Base-by-base conservation (phyloP, 768 basidiomycete species). In the Trametes cinnabarina region DNA sequence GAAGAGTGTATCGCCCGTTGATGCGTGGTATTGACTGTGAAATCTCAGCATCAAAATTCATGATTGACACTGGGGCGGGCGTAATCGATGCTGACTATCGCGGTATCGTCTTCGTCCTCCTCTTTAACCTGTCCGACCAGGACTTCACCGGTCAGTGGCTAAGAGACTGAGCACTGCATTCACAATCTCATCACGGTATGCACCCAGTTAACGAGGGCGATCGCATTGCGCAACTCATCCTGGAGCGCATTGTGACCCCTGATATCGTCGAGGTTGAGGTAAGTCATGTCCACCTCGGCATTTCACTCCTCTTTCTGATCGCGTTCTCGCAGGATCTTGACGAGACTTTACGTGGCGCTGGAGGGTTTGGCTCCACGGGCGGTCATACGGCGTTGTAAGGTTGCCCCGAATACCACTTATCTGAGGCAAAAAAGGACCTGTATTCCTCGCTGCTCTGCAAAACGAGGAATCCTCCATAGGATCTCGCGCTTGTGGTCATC, bases 81-180 rank as follows among this genome's bases (percentile, higher is more conserved):
- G 97, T 99, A 7, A 83, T 99, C 49, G 97, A 99, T 62, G 92
- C 93, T 7, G 97, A 99, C 71, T 98, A 99, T 73, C 82, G 97
- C 51, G 97, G 97, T 20, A 77, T 85, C 12, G 83, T 99, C 44
- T 94, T 88, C 68, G 92, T 98, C 34, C 78, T 99, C 26, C 79
- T 99, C 42, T 98, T 93, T 83, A 98, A 99, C 70, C 82, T 87
- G 55, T 89, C 89, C 0, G 92, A 97, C 71, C 78, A 83, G 57
- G 93, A 98, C 66, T 99, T 98, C 68, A 76, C 88, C 72, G 87
- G 94, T 91, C 34, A 51, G 69, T 62, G 66, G 51, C 54, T 5
- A 14, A 10, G 17, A 20, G 12, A 22, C 17, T 17, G 41, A 34
- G 3, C 39, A 37, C 32, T 43, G 41, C 39, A 20, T 19, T 58